A percentile compares a stretch with the other conserved stretches of the same genome.
Conservation (phyloP, 768 basidiomycete genomes). For the Mycena kentingensis region DNA sequence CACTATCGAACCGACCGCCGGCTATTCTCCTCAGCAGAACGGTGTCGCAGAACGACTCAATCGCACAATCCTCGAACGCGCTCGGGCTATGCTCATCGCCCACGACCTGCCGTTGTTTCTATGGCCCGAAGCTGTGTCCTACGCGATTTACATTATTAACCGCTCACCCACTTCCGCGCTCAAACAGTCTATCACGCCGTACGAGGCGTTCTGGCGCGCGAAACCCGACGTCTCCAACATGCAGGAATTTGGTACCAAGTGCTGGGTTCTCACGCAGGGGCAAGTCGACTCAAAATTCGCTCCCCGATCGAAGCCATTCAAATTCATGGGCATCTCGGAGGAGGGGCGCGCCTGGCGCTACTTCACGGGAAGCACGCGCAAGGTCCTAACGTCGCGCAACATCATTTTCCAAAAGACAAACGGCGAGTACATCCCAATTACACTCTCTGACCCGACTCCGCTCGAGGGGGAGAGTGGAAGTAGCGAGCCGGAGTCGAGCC, state of each 20-base stretch:
- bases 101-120: conserved; percentile 23
- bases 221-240: conserved; percentile 21
- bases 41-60: conserved; percentile 27
- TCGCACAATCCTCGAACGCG: conserved; percentile 21
- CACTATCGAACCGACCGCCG: no score
- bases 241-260: conserved; percentile 2
- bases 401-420: neutral
- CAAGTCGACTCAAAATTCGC: conserved; percentile 4
- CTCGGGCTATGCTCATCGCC: conserved; percentile 20
- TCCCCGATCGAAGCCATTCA: conserved; percentile 1
- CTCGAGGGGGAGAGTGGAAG: neutral
- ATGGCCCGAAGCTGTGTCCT: conserved; percentile 21
- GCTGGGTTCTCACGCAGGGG: conserved; percentile 4
- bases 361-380: conserved; percentile 1
- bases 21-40: no score
- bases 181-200: conserved; percentile 4
- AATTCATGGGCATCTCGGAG: conserved; percentile 9
- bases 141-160: conserved; percentile 27
- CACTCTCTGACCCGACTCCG: neutral
- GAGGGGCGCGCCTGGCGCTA: conserved; percentile 1
- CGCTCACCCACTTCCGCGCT: conserved; percentile 9
- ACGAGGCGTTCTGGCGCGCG: conserved; percentile 3
- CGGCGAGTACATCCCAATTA: conserved; percentile 2
- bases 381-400: conserved; percentile 3
- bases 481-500: conserved; percentile 2